Conservation (phyloP, 306 rosid genomes). For the Glycine tomentella region DNA sequence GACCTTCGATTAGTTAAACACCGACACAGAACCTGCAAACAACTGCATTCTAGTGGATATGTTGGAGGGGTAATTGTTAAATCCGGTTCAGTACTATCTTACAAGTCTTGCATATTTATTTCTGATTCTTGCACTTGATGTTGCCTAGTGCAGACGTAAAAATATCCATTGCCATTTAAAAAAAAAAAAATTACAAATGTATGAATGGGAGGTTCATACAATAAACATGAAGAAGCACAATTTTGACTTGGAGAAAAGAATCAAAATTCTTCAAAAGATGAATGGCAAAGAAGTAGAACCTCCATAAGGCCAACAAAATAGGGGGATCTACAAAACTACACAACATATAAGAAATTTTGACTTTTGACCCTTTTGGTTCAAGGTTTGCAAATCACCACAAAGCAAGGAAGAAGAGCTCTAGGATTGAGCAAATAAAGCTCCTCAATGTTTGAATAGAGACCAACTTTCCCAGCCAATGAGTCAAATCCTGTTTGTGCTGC, state of each 20-base stretch:
- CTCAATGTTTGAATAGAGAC: conserved; percentile 83
- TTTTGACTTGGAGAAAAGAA: conserved; percentile 44
- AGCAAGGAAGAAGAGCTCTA: conserved; percentile 94
- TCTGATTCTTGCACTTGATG: neutral
- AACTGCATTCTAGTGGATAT: conserved; percentile 31
- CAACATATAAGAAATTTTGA: conserved; percentile 38
- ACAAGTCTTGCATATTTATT: conserved; percentile 15
- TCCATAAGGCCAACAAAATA: conserved; percentile 24
- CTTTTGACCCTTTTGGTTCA: conserved; percentile 48
- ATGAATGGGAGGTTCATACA: conserved; percentile 45
- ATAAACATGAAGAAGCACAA: conserved; percentile 39
- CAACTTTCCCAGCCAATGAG: conserved; percentile 92
- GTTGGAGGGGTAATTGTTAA: conserved; percentile 9
- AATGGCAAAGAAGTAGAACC: conserved; percentile 40
- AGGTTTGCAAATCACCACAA: conserved; percentile 86
- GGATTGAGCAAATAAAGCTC: conserved; percentile 90
- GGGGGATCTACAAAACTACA: conserved; percentile 48
- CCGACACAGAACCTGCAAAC: conserved; percentile 27
- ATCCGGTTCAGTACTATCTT: conserved; percentile 18
- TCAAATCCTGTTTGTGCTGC: conserved; percentile 81
- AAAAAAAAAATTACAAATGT: conserved; percentile 41
- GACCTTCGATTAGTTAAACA: conserved; percentile 35
- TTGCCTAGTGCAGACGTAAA: conserved; percentile 17
- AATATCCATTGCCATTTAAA: conserved; percentile 2
- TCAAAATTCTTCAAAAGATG: conserved; percentile 50